These are phyloP conservation scores for Candolleomyces aberdarensis DNA, from an alignment of 768 basidiomycete genomes.

Conservation along the genomic window DNA sequence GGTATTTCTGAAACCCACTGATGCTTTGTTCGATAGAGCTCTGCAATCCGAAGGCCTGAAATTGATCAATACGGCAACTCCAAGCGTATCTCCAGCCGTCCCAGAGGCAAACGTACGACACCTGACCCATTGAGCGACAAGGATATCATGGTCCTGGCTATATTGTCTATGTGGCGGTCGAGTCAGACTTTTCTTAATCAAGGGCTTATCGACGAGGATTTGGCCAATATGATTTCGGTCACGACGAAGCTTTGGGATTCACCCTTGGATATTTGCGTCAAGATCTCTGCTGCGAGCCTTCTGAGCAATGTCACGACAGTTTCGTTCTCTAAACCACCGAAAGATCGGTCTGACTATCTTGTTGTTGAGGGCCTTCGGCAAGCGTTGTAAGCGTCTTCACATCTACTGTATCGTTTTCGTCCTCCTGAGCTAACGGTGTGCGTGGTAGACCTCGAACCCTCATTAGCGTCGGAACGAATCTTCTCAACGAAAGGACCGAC, in stretches of 20 bases:
- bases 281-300: constrained; percentile 54
- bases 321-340: constrained; percentile 39
- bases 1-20: background rate
- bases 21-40: constrained; percentile 30
- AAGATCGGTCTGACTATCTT: constrained; percentile 33
- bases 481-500: constrained; percentile 59
- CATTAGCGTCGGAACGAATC: constrained; percentile 51
- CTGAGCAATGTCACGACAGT: constrained; percentile 43
- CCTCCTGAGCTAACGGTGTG: constrained; percentile 10
- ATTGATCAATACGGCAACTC: constrained; percentile 53
- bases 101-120: constrained; percentile 56
- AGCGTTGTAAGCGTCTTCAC: constrained; percentile 37
- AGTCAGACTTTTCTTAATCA: constrained; percentile 53
- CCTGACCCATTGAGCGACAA: constrained; percentile 60
- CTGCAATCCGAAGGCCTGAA: constrained; percentile 56
- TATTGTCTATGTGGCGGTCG: constrained; percentile 68
- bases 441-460: constrained; percentile 38
- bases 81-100: constrained; percentile 52
- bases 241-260: constrained; percentile 58
- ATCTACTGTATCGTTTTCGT: background rate
- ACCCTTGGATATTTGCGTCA: constrained; percentile 60
- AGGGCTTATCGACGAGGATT: constrained; percentile 36
- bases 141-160: constrained; percentile 66
- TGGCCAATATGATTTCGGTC: constrained; percentile 44
- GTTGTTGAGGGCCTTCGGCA: constrained; percentile 44